phyloP scores from a whole-genome alignment of 2,329 filamentous ascomycete genomes.

The Penicillium hesseltinei region DNA sequence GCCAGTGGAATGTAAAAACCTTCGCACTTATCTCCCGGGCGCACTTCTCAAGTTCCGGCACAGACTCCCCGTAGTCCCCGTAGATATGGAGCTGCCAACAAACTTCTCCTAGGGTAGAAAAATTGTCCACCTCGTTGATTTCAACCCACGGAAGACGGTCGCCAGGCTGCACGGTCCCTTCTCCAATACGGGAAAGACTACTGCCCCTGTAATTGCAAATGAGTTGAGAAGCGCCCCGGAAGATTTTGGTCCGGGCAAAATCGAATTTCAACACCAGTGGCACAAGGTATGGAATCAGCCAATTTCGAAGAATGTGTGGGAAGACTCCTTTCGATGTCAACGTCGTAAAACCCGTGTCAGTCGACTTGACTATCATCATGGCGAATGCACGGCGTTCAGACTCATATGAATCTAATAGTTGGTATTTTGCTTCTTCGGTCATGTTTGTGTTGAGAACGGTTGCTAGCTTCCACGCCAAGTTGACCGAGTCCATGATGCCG shows the following conservation, averaged over 20 bases:
- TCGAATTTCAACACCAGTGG: slow-evolving; percentile 25
- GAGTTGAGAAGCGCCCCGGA: slow-evolving; percentile 44
- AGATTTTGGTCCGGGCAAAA: slow-evolving; percentile 22
- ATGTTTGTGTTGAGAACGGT: slow-evolving; percentile 39
- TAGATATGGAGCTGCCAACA: slow-evolving; percentile 37
- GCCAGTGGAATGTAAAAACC: slow-evolving; percentile 27
- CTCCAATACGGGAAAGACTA: slow-evolving; percentile 30
- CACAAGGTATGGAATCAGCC: slow-evolving; percentile 40
- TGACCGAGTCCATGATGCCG: slow-evolving; percentile 54
- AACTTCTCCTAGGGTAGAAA: slow-evolving; percentile 24
- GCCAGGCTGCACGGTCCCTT: slow-evolving; percentile 44
- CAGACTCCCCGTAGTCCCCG: slow-evolving; percentile 25
- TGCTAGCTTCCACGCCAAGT: slow-evolving; percentile 57
- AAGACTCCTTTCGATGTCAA: slow-evolving; percentile 41
- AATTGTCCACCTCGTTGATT: slow-evolving; percentile 27
- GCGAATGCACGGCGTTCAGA: slow-evolving; percentile 51
- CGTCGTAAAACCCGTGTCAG: slow-evolving; percentile 45
- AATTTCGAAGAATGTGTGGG: slow-evolving; percentile 42
- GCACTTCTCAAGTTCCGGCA: slow-evolving; percentile 23
- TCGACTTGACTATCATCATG: slow-evolving; percentile 41
- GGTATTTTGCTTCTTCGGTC: slow-evolving; percentile 33
- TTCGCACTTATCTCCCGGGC: slow-evolving; percentile 20
- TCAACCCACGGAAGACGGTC: slow-evolving; percentile 45
- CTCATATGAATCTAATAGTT: slow-evolving; percentile 51
- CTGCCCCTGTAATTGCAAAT: slow-evolving; percentile 46